phyloP scores from a whole-genome alignment of 2,329 filamentous ascomycete species.

The Neoarthrinium moseri region DNA sequence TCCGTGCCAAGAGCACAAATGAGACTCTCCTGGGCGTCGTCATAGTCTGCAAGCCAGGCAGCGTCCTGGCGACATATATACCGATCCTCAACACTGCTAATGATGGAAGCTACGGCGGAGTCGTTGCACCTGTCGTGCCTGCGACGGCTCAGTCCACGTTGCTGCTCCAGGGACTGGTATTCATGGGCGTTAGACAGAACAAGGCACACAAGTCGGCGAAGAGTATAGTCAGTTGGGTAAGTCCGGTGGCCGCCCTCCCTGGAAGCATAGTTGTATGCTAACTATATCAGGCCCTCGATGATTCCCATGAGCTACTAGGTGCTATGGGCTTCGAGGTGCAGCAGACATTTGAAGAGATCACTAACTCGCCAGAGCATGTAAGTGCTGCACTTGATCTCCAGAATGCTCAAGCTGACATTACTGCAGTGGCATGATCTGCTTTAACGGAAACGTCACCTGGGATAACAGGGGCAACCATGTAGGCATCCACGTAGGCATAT shows the following conservation, averaged over 20 bases:
- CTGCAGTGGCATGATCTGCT: not conserved
- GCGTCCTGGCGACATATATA: constrained; percentile 66
- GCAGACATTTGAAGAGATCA: constrained; percentile 31
- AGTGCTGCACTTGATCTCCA: constrained; percentile 11
- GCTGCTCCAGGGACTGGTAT: constrained; percentile 71
- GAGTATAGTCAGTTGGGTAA: constrained; percentile 78
- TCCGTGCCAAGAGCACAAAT: constrained; percentile 71
- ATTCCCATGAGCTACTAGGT: constrained; percentile 26
- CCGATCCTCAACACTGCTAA: constrained; percentile 63
- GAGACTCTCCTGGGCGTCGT: constrained; percentile 75
- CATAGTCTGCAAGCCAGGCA: constrained; percentile 72
- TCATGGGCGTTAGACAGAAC: constrained; percentile 80
- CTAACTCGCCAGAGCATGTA: constrained; percentile 31
- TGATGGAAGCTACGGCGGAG: constrained; percentile 65
- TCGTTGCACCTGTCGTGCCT: constrained; percentile 76
- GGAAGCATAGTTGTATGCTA: constrained; percentile 17
- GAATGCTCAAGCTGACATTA: not conserved
- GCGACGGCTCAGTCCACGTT: constrained; percentile 67
- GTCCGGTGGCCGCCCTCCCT: constrained; percentile 35
- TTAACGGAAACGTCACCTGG: no score
- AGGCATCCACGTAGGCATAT: no score
- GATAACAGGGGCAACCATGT: no score
- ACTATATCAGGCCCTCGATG: constrained; percentile 27
- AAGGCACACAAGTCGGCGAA: constrained; percentile 73
- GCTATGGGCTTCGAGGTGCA: constrained; percentile 32